Base-by-base conservation (phyloP, 306 rosid species). In the Medicago truncatula region DNA sequence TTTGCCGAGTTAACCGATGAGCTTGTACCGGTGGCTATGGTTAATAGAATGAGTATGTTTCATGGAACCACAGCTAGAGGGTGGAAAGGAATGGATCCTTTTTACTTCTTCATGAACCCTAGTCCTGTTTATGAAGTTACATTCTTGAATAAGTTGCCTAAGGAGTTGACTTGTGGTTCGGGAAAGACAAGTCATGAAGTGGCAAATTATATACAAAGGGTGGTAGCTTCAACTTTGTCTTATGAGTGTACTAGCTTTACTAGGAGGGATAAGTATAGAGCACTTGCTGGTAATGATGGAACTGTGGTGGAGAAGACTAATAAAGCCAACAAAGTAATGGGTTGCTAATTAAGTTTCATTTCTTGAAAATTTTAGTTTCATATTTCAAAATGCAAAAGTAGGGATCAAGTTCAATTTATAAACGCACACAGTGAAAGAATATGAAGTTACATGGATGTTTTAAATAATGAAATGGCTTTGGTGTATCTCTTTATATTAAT, bases 11-110 rank as follows among this genome's bases (percentile, higher is more conserved):
- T 94, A 0, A 91, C 93, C 0, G 94, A 91, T 64, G 86, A 94
- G n/a, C 89, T 94, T 0, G 94, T 91, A 4, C 97, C 98, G 0
- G 97, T 94, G 11, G 97, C 96, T 0, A 94, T 94, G 96, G 89
- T 89, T 31, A 94, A 91, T 41, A 63, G 85, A 15, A 91, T 94
- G 98, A 91, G 87, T 74, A 85, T 94, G 98, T 91, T 94, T 34
- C 98, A 94, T 4, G 97, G 98, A 7, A 94, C 96, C 1, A 94
- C 97, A 0, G 95, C 98, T 0, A 60, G 94, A 14, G 97, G 96
- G 12, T 91, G 97, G 94, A 94, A 94, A 31, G 96, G 96, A 20
- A 88, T 94, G 97, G 98, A 94, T 79, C 96, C 97, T 0, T 94
- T 94, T 31, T 90, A 91, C 86, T 89, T 94, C 84, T 88, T 89